Conservation (phyloP, 805 yeast genomes). For the Pichia sporocuriosa region DNA sequence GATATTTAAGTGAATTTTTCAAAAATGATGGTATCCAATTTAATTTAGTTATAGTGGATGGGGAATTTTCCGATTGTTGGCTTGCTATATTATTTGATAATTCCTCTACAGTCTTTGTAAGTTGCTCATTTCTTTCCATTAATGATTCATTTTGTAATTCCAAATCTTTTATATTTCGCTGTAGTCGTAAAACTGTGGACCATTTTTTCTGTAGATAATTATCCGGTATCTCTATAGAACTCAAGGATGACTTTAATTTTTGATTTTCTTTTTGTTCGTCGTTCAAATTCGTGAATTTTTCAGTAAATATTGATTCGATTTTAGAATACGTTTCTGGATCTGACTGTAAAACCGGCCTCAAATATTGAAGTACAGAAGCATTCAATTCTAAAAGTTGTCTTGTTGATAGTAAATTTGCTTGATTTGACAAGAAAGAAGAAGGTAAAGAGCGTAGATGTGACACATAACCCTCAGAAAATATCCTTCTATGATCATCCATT, state of each 20-base stretch:
- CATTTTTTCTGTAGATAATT: conserved; percentile 66
- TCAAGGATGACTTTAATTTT: neutral
- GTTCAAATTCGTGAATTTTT: neutral
- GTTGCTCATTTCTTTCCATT: conserved; percentile 31
- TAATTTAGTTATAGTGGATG: conserved; percentile 26
- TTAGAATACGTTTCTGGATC: conserved; percentile 2
- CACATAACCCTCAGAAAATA: conserved; percentile 5
- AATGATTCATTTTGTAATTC: conserved; percentile 52
- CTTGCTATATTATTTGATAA: neutral
- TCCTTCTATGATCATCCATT: conserved; percentile 3
- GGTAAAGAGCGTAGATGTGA: conserved; percentile 4
- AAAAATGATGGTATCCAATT: conserved; percentile 59
- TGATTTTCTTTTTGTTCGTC: neutral
- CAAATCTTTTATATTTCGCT: conserved; percentile 61
- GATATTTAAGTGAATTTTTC: conserved; percentile 43
- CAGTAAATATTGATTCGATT: neutral
- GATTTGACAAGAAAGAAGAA: conserved; percentile 1
- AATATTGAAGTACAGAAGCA: conserved; percentile 31
- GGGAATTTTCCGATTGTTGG: conserved; percentile 12
- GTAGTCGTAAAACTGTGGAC: conserved; percentile 78
- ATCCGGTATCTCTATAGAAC: conserved; percentile 18
- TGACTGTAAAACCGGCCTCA: conserved; percentile 15
- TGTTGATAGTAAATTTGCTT: conserved; percentile 22
- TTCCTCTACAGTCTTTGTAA: conserved; percentile 11
- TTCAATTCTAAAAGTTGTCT: conserved; percentile 32